Evolutionary conservation across 768 basidiomycete species (phyloP).

Genomic region (Trametes coccinea): DNA sequence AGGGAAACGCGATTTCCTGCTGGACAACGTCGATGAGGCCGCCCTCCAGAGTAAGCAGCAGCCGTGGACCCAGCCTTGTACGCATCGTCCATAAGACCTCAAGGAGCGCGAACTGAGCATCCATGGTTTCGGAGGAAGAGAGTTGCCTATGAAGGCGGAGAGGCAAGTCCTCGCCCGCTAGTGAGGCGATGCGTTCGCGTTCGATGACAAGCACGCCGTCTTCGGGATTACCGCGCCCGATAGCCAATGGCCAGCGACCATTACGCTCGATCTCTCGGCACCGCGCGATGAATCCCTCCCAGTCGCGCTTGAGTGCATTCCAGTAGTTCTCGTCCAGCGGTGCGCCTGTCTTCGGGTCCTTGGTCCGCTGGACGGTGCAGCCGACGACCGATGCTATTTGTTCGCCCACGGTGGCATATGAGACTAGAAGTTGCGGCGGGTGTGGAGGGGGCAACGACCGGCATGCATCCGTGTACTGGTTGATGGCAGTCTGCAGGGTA

Average conservation of each 20-base stretch:
- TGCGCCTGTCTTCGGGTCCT: constrained; percentile 77
- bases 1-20: constrained; percentile 78
- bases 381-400: constrained; percentile 86
- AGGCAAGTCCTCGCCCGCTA: constrained; percentile 68
- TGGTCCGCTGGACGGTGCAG: constrained; percentile 73
- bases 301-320: constrained; percentile 85
- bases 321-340: constrained; percentile 78
- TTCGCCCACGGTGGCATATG: constrained; percentile 68
- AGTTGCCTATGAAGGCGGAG: constrained; percentile 57
- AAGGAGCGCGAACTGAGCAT: constrained; percentile 57
- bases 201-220: constrained; percentile 64
- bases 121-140: constrained; percentile 43
- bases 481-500: constrained; percentile 79
- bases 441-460: constrained; percentile 61
- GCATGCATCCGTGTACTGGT: constrained; percentile 76
- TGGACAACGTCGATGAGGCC: constrained; percentile 64
- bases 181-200: constrained; percentile 69
- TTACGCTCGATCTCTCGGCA: constrained; percentile 89
- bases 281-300: constrained; percentile 93
- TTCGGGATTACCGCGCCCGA: constrained; percentile 47
- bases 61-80: constrained; percentile 56
- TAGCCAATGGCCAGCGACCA: constrained; percentile 75
- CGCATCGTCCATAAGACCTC: constrained; percentile 65
- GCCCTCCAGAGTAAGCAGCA: constrained; percentile 57
- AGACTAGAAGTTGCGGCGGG: constrained; percentile 56